Base-by-base conservation (phyloP, 208 protist species). In the Crithidia acanthocephali region DNA sequence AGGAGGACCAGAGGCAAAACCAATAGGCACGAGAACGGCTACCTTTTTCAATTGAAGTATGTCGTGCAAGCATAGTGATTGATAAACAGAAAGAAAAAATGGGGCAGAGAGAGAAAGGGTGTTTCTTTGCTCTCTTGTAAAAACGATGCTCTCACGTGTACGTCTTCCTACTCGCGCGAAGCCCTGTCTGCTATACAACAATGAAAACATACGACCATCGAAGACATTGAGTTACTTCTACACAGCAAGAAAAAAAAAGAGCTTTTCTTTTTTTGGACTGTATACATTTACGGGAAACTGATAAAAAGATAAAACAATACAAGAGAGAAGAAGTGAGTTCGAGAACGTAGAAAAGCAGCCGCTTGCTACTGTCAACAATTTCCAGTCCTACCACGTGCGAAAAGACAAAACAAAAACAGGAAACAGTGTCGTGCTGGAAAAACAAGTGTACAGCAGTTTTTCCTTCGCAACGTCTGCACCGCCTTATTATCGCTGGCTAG, bases 131-230 rank as follows among this genome's bases (percentile, higher is more conserved):
- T 63, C 59, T 37, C 44, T 23, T 35, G 7, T 18, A 15, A 4
- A 52, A 23, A n/a, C 16, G 22, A n/a, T 33, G 23, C 9, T 11
- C 33, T 22, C 32, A 28, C 42, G 22, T 50, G 44, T 25, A 37
- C 44, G 44, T 40, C 22, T 35, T 40, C 44, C 44, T 40, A 53
- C 13, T 20, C 11, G 23, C 28, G 32, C 20, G 18, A 56, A 4
- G 47, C 55, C 25, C 28, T 50, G 50, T 23, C 11, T 25, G 28
- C 22, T 66, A 22, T 68, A 68, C 62, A 68, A 68, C 62, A 68
- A 56, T 53, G 25, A 74, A 62, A 58, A 79, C 59, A 62, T n/a
- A 55, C 56, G 42, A 61, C 51, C 50, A 65, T 28, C 10, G 55
- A 80, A 35, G 55, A 51, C 44, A 35, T 20, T 50, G 48, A n/a